Evolutionary conservation across 768 basidiomycete species (phyloP).

Genomic region (Hygrocybe coccinea): DNA sequence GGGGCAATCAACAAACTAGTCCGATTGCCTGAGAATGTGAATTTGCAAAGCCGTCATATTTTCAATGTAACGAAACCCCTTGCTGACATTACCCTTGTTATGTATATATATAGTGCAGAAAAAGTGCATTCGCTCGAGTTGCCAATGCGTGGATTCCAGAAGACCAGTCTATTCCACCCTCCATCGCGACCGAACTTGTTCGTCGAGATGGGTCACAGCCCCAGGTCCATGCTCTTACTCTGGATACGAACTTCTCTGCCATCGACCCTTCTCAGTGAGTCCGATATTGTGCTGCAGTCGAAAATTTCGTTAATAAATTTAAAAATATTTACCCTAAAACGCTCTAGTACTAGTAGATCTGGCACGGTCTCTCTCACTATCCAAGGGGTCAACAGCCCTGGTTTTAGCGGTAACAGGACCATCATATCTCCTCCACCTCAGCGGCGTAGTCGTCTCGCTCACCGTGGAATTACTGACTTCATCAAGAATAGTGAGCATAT

Average conservation of each 20-base stretch:
- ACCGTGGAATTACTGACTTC: no score
- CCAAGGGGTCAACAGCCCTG: slow-evolving; percentile 14
- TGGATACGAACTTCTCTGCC: slow-evolving; percentile 32
- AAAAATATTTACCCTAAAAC: no score
- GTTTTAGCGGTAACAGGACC: no score
- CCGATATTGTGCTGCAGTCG: not conserved
- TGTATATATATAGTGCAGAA: slow-evolving; percentile 5
- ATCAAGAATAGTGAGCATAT: no score
- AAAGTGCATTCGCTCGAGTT: slow-evolving; percentile 25
- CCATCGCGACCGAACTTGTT: slow-evolving; percentile 18
- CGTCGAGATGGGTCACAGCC: slow-evolving; percentile 23
- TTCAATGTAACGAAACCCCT: not conserved
- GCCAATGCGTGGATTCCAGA: slow-evolving; percentile 32
- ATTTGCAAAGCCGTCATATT: slow-evolving; percentile 11
- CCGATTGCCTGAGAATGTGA: slow-evolving; percentile 47
- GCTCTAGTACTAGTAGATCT: not conserved
- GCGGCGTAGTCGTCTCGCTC: no score
- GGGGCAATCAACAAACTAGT: slow-evolving; percentile 49
- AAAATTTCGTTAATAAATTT: no score
- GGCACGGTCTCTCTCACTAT: slow-evolving; percentile 12
- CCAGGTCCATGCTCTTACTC: slow-evolving; percentile 30
- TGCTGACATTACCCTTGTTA: not conserved
- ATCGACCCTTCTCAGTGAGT: slow-evolving; percentile 19
- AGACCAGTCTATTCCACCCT: slow-evolving; percentile 33
- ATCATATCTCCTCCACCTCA: no score